Base-by-base conservation (phyloP, 495 filamentous ascomycete genomes). In the Lichenothelia convexa region DNA sequence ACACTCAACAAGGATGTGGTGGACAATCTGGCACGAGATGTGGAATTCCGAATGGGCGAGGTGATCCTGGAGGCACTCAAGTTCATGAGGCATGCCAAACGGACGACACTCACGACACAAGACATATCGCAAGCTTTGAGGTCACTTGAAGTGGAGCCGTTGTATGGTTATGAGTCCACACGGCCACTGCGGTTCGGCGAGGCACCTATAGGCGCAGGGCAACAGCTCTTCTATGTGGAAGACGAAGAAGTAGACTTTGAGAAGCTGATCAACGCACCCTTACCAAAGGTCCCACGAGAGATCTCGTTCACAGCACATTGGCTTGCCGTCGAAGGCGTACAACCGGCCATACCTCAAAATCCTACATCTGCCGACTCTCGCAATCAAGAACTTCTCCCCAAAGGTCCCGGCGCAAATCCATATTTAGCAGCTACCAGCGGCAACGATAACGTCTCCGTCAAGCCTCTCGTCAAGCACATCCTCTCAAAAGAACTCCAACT, bases 201-300 rank as follows among this genome's bases (percentile, higher is more conserved):
- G 58, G 89, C 89, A 2, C 87, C 78, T 11, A 62, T 97, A 22
- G 89, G 89, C 0, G 83, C 86, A 5, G 84, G 83, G n/a, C 86
- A 95, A 54, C 85, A 87, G 26, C 64, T 97, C 11, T 97, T 80
- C 63, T 97, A 97, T 48, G 78, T 97, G 20, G 91, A 97, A 51
- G 89, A 97, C 58, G 89, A 97, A 48, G 89, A 97, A 61, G 76
- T 94, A 20, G 89, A 97, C 52, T 94, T 97, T 50, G 89, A 97
- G 59, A 94, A 94, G 59, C 59, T 97, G 44, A 95, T 97, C 53
- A 97, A 97, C 61, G 80, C 80, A 27, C 82, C 89, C 4, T 58
- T 97, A 39, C 89, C 89, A 5, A 94, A 86, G 48, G 84, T 97
- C 9, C 91, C 89, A 4, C 62, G 84, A n/a, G 89, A 97, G 50